phyloP scores from a whole-genome alignment of 2,329 filamentous ascomycete genomes.

The Emmonsiellopsis sp. region DNA sequence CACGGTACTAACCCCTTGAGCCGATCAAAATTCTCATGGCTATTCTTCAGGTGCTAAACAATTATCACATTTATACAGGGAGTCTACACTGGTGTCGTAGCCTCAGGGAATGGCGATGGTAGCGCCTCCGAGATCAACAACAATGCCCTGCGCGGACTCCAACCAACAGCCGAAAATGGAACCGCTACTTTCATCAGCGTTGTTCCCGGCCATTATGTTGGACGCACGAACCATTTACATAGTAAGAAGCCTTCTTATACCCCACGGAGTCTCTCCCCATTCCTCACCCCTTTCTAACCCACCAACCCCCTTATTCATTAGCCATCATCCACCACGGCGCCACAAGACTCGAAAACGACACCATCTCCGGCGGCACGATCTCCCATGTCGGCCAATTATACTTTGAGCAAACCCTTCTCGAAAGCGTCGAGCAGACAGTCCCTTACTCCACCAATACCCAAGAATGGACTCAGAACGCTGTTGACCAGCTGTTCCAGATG shows the following conservation, averaged over 20 bases:
- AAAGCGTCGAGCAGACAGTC: conserved; percentile 37
- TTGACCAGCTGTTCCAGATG: conserved; percentile 38
- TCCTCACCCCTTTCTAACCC: background rate
- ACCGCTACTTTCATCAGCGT: background rate
- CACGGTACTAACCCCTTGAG: conserved; percentile 16
- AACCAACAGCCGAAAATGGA: conserved; percentile 3
- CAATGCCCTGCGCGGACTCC: conserved; percentile 2
- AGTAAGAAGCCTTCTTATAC: background rate
- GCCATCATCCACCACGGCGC: conserved; percentile 24
- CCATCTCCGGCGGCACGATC: conserved; percentile 41
- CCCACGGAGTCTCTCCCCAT: background rate
- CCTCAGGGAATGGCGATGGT: conserved; percentile 26
- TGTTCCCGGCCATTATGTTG: conserved; percentile 4
- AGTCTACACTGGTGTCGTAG: conserved; percentile 30
- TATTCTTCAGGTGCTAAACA: background rate
- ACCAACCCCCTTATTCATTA: conserved; percentile 8
- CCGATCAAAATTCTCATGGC: background rate
- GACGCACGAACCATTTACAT: conserved; percentile 3
- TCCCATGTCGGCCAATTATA: conserved; percentile 57
- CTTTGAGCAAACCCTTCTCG: conserved; percentile 51
- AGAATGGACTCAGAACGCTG: conserved; percentile 39
- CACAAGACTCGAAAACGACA: conserved; percentile 38
- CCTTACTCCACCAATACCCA: conserved; percentile 43
- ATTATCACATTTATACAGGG: conserved; percentile 15
- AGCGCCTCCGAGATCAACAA: conserved; percentile 27